Conservation (phyloP, 805 yeast genomes). For the Hanseniaspora valbyensis region DNA sequence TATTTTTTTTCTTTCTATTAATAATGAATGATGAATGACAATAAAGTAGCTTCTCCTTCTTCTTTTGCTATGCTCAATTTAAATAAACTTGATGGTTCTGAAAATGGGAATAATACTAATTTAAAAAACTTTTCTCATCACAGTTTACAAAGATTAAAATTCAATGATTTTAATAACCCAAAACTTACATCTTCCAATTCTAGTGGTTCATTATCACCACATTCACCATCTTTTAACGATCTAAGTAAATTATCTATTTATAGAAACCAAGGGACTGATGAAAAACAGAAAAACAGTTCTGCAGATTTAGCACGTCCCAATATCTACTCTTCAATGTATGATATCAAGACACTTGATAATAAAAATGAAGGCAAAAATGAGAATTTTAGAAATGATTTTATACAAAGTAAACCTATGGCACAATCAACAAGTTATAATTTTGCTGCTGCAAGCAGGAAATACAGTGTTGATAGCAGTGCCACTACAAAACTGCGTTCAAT, state of each 20-base stretch:
- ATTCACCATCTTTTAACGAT: constrained; percentile 7
- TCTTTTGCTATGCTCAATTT: no score
- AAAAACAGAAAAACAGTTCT: neutral
- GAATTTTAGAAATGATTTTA: neutral
- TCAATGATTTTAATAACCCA: neutral
- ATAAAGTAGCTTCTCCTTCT: no score
- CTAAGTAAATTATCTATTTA: constrained; percentile 2
- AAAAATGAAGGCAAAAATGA: no score
- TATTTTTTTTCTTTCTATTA: no score
- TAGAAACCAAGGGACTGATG: neutral
- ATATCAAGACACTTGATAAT: neutral
- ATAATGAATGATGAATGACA: no score
- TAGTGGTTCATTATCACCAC: neutral
- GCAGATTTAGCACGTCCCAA: neutral
- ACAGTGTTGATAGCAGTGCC: neutral
- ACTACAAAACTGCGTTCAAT: neutral
- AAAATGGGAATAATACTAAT: neutral
- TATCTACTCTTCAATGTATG: constrained; percentile 9
- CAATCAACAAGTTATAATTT: neutral
- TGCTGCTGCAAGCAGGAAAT: neutral
- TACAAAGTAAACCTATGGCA: neutral
- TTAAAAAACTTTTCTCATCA: neutral
- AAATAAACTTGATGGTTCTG: no score
- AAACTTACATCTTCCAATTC: neutral
- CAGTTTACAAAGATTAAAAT: constrained; percentile 2